Evolutionary conservation across 2,329 filamentous ascomycete species (phyloP), one percentile per base, ranked within the genome.

Genomic region (Venturiaceae sp.): DNA sequence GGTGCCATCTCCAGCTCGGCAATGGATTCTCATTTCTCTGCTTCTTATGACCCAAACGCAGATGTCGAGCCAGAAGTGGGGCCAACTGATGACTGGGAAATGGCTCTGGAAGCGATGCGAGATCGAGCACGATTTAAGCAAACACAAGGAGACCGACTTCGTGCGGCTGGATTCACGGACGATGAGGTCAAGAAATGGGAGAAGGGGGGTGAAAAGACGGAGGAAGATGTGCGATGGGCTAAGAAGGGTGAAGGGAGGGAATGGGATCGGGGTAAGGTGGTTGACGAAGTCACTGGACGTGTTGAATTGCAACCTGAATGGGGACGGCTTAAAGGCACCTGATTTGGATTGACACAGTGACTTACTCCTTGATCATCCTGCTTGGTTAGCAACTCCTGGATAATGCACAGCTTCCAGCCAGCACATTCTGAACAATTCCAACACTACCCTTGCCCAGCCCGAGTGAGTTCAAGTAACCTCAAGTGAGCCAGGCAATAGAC

Each of bases 21-120:
- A 28, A 95, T 96, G 63, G 91, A 96, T 67, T 77, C 81, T 26
- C 88, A 88, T 56, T 97, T 96, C 70, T 85, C 87, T 1, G 75
- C 83, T 1, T 80, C 72, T 19, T 86, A 86, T 64, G 77, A 86
- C 61, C 83, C 83, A 1, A 68, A 74, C 6, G 68, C 74, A n/a
- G 83, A 88, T 64, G 71, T 86, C 3, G 73, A 78, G 39, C 72
- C 76, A 46, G 62, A 70, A 61, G 69, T 75, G 2, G 75, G 77
- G 1, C 75, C 73, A 2, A 79, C 78, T 30, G 84, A 86, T 61
- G 83, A 89, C 60, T 96, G 90, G 91, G 87, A 89, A 47, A 83
- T 89, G 64, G 84, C 88, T 0, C 76, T 94, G 1, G 90, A 95
- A 71, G 84, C 86, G 4, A 78, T 90, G 58, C 82, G 87, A 39